Evolutionary conservation across 805 yeast genomes (phyloP).

Genomic region (Pichia paraexigua): DNA sequence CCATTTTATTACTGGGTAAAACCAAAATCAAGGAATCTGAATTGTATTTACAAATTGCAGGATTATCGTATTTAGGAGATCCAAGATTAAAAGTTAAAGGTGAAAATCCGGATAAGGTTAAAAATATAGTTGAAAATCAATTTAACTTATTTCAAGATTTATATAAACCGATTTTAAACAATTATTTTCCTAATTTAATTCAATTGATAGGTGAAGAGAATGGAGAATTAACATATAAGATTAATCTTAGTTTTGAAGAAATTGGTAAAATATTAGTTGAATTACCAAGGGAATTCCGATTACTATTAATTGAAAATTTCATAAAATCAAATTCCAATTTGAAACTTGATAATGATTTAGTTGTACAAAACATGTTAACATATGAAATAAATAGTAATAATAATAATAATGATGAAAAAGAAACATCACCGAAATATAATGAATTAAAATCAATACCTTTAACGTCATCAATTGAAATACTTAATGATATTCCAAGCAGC

Average conservation of each 20-base stretch:
- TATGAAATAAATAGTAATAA: background rate
- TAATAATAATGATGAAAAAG: background rate
- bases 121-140: conserved; percentile 79
- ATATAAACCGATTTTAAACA: conserved; percentile 57
- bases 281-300: conserved; percentile 46
- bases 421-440: background rate
- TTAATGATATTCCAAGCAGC: conserved; percentile 18
- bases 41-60: conserved; percentile 69
- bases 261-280: conserved; percentile 35
- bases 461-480: conserved; percentile 16
- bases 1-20: conserved; percentile 45
- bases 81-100: conserved; percentile 80
- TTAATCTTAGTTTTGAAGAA: conserved; percentile 29
- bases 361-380: background rate
- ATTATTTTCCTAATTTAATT: conserved; percentile 31
- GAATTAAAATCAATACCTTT: conserved; percentile 6
- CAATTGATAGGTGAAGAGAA: conserved; percentile 12
- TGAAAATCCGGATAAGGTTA: conserved; percentile 84
- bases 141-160: conserved; percentile 57
- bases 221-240: conserved; percentile 13
- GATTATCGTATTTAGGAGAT: conserved; percentile 83
- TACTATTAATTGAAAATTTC: conserved; percentile 29
- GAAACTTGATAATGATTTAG: conserved; percentile 6
- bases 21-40: conserved; percentile 31
- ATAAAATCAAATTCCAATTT: conserved; percentile 17